Evolutionary conservation across 2,329 filamentous ascomycete genomes (phyloP).

Genomic region (Hypoxylon sp.): DNA sequence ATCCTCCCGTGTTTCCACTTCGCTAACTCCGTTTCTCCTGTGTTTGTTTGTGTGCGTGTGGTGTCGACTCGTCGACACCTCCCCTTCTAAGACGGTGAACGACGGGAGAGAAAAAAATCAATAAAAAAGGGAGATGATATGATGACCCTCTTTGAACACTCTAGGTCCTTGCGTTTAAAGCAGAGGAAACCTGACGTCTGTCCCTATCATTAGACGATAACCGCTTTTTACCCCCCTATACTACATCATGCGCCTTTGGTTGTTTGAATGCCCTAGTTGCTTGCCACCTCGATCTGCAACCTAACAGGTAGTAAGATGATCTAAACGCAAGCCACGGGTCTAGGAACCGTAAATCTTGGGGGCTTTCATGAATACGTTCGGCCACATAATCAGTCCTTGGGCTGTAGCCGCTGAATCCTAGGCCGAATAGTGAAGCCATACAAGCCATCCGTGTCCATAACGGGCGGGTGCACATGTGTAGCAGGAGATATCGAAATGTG

Average conservation of each 20-base stretch:
- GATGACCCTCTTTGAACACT: background rate
- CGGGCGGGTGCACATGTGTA: background rate
- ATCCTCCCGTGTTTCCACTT: constrained; percentile 17
- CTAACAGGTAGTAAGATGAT: background rate
- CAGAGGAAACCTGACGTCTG: background rate
- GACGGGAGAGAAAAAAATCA: background rate
- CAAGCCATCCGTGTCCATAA: background rate
- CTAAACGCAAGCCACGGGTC: background rate
- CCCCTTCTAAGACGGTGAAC: constrained; percentile 14
- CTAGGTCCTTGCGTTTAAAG: background rate
- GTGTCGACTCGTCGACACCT: constrained; percentile 10
- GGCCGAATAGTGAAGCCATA: background rate
- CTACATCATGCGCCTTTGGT: background rate
- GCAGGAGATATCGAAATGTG: background rate
- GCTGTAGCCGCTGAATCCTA: too few relatives aligned
- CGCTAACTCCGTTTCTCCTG: constrained; percentile 10
- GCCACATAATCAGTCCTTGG: background rate
- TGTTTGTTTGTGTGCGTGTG: background rate
- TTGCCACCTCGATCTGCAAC: background rate
- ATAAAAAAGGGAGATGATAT: background rate
- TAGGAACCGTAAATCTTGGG: background rate
- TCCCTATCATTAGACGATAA: background rate
- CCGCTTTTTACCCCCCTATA: background rate
- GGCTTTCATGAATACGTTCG: background rate
- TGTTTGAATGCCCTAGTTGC: background rate